phyloP scores from a whole-genome alignment of 2,329 filamentous ascomycete species.

The Monilinia laxa region DNA sequence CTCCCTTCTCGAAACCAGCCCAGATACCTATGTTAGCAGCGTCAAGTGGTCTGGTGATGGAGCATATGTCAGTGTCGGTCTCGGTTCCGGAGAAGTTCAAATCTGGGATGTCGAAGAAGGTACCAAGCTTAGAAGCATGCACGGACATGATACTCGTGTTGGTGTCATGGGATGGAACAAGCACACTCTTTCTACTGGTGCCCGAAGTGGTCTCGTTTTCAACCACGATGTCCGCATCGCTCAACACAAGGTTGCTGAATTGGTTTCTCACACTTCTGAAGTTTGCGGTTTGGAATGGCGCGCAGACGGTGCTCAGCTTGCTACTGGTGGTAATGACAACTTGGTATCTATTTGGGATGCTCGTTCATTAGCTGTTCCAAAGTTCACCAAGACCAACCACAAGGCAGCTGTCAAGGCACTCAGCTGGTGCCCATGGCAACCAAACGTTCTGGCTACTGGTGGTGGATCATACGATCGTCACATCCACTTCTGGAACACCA shows the following conservation, averaged over 20 bases:
- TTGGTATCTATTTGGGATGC: constrained; percentile 99
- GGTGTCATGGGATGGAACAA: constrained; percentile 99
- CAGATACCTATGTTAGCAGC: constrained; percentile 95
- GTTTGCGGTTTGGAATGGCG: constrained; percentile 98
- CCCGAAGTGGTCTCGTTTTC: constrained; percentile 90
- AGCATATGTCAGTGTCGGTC: constrained; percentile 91
- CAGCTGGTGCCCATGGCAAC: constrained; percentile 98
- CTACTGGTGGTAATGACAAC: constrained; percentile 98
- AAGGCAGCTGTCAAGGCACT: constrained; percentile 98
- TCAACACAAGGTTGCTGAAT: constrained; percentile 96
- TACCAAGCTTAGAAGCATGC: constrained; percentile 96
- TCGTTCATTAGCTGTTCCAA: constrained; percentile 85
- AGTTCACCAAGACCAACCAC: constrained; percentile 99
- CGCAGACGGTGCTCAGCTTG: constrained; percentile 91
- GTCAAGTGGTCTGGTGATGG: constrained; percentile 99
- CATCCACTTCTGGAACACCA: constrained; percentile 99
- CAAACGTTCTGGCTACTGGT: constrained; percentile 93
- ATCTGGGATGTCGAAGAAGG: constrained; percentile 98
- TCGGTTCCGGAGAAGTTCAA: constrained; percentile 94
- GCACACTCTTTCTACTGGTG: constrained; percentile 92
- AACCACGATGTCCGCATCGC: constrained; percentile 98
- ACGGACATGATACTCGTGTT: constrained; percentile 93
- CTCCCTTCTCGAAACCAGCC: constrained; percentile 80
- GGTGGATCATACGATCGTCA: constrained; percentile 95
- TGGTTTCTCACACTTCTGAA: constrained; percentile 94